Base-by-base conservation (phyloP, 2,329 filamentous ascomycete species). In the Lecanosticta acicola region DNA sequence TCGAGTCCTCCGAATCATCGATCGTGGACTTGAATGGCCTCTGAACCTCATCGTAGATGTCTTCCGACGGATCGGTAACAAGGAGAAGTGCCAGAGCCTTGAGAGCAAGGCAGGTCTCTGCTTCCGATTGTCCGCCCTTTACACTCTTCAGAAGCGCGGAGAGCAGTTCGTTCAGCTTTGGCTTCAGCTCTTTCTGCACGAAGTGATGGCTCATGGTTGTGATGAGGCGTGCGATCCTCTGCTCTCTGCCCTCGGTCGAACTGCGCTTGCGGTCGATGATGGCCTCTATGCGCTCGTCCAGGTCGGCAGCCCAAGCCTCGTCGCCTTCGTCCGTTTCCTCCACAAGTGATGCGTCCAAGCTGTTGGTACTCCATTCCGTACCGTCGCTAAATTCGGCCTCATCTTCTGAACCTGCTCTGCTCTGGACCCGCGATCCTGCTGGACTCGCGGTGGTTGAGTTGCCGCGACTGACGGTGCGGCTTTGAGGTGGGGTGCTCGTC, bases 201-300 rank as follows among this genome's bases (percentile, higher is more conserved):
- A 79, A 87, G 57, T 85, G 81, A 37, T 79, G 76, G 51, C 83
- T 85, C 41, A 90, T 66, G 16, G 86, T 73, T 41, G 82, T 77
- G 33, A 77, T 74, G 63, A 83, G 87, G 1, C 72, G 73, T 36
- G 70, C 71, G 39, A 89, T 70, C 21, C 76, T 77, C 33, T 79
- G 73, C 58, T 88, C 84, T 42, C 88, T 80, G 17, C 81, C 80
- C 51, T 85, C 79, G 18, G 76, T 78, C 54, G 82, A 88, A 66
- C 83, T 87, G 54, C 84, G 81, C 73, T 94, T 94, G 58, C 86
- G 82, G 56, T 86, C 80, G 44, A 84, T 74, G 20, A 94, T 78
- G 55, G 85, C 81, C 39, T 83, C 75, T 51, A 94, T 81, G 47
- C 83, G 78, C 51, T 82, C 77, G 20, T 75, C 71, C 26, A 90